Conservation (phyloP, 768 basidiomycete genomes). For the Collybia mongolica region DNA sequence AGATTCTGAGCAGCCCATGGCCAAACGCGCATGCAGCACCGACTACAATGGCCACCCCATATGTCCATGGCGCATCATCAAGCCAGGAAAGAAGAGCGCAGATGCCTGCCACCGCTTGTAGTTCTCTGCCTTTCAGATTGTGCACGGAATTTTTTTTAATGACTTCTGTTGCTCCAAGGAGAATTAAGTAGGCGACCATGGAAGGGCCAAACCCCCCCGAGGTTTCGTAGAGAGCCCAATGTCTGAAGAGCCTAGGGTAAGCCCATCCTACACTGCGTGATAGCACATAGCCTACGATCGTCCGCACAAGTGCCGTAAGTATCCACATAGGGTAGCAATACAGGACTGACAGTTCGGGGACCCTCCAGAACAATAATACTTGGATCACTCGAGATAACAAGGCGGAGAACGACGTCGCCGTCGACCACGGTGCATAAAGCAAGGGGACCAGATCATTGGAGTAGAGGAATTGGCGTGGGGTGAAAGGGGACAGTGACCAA, state of each 20-base stretch:
- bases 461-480: constrained; percentile 36
- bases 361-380: constrained; percentile 16
- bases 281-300: constrained; percentile 21
- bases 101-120: constrained; percentile 7
- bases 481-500: constrained; percentile 22
- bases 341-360: constrained; percentile 12
- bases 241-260: constrained; percentile 34
- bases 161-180: constrained; percentile 11
- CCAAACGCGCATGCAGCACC: constrained; percentile 19
- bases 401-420: constrained; percentile 19
- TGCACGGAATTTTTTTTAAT: constrained; percentile 4
- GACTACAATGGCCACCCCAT: constrained; percentile 24
- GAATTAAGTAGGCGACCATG: constrained; percentile 17
- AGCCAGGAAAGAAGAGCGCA: constrained; percentile 20
- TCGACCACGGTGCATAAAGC: constrained; percentile 34
- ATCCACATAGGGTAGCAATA: constrained; percentile 25
- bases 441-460: constrained; percentile 28
- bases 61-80: constrained; percentile 40
- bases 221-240: constrained; percentile 37
- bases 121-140: constrained; percentile 8
- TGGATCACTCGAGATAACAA: constrained; percentile 25
- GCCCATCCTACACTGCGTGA: constrained; percentile 32
- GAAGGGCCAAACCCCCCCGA: constrained; percentile 35
- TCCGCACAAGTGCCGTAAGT: constrained; percentile 20
- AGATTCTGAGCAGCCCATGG: constrained; percentile 7